Evolutionary conservation across 169 alveolate species (phyloP).

Genomic region (Miamiensis avidus): DNA sequence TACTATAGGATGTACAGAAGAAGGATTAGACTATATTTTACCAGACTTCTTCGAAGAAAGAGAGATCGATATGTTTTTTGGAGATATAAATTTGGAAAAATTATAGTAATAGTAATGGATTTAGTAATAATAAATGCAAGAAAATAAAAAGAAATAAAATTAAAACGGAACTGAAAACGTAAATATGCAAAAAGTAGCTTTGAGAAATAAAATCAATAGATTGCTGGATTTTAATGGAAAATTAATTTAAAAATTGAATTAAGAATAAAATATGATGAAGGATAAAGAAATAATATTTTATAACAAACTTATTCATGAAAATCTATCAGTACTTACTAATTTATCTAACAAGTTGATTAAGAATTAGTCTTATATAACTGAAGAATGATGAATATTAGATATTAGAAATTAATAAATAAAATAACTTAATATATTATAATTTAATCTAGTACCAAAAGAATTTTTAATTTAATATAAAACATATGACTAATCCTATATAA

Average conservation of each 20-base stretch:
- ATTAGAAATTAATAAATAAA: no score
- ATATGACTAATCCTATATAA: no score
- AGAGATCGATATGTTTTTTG: background rate
- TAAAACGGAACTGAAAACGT: background rate
- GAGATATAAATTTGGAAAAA: background rate
- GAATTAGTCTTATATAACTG: background rate
- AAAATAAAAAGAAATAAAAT: no score
- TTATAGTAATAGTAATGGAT: no score
- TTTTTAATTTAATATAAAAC: no score
- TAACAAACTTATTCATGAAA: constrained; percentile 23
- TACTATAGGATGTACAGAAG: background rate
- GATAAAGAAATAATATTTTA: constrained; percentile 21
- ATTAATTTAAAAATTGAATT: constrained; percentile 15
- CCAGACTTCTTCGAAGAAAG: background rate
- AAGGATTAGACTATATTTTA: background rate
- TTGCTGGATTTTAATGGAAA: constrained; percentile 11
- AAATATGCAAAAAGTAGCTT: background rate
- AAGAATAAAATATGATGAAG: background rate
- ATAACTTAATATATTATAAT: no score
- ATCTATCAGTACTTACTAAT: background rate
- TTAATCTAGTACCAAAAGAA: no score
- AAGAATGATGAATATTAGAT: no score
- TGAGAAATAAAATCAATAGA: constrained; percentile 17
- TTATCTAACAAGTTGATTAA: constrained; percentile 4
- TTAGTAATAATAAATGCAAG: no score